phyloP scores from a whole-genome alignment of 495 filamentous ascomycete genomes.

The Lasiosphaeria ovina region DNA sequence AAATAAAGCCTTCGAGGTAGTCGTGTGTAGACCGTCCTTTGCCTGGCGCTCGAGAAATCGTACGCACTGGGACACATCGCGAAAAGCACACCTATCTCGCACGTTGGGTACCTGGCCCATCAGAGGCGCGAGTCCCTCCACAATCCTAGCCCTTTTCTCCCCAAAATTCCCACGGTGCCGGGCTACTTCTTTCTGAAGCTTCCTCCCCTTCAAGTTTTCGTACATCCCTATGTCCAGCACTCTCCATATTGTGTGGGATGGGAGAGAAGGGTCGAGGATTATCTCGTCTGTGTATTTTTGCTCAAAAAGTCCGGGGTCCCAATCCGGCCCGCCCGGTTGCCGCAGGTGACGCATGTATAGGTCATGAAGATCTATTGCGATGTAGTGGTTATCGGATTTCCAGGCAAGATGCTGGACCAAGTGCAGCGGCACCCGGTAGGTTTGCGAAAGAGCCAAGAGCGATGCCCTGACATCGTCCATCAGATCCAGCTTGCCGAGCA shows the following conservation, averaged over 20 bases:
- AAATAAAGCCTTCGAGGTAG: slow-evolving; percentile 35
- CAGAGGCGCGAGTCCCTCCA: slow-evolving; percentile 30
- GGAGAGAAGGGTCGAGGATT: slow-evolving; percentile 20
- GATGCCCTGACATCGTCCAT: slow-evolving; percentile 18
- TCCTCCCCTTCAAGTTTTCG: slow-evolving; percentile 1
- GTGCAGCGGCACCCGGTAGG: slow-evolving; percentile 5
- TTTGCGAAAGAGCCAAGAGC: slow-evolving; percentile 10
- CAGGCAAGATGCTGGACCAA: slow-evolving; percentile 15
- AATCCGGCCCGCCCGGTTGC: slow-evolving; percentile 8
- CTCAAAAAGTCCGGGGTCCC: slow-evolving; percentile 18
- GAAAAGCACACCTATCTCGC: slow-evolving; percentile 36
- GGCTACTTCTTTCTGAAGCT: background rate
- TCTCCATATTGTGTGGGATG: slow-evolving; percentile 23
- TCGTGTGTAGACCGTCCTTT: slow-evolving; percentile 21
- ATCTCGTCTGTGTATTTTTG: slow-evolving; percentile 19
- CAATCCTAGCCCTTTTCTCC: slow-evolving; percentile 20
- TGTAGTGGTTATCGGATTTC: slow-evolving; percentile 14
- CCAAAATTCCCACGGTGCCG: slow-evolving; percentile 16
- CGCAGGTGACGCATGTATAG: slow-evolving; percentile 21
- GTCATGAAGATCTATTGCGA: slow-evolving; percentile 19
- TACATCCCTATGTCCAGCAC: slow-evolving; percentile 22
- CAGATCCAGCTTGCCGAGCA: slow-evolving; percentile 19
- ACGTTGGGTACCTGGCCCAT: slow-evolving; percentile 35
- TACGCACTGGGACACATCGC: slow-evolving; percentile 38
- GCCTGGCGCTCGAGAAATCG: slow-evolving; percentile 25